Evolutionary conservation across 805 yeast genomes (phyloP), one percentile per base, ranked within the genome.

Genomic region (Pichia phayaonensis): DNA sequence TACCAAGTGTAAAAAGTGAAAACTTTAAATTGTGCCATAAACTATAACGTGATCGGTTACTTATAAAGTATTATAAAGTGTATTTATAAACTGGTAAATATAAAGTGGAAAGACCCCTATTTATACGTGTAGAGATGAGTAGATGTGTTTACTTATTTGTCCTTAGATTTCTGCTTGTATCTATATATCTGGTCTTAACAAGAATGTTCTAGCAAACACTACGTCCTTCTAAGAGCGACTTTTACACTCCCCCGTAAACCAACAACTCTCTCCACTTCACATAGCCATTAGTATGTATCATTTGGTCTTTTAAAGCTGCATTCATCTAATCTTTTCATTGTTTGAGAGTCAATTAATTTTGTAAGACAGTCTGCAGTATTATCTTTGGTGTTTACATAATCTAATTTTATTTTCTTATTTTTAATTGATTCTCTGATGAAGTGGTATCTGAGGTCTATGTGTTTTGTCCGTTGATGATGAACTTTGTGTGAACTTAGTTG

Each of bases 381-480:
- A 11, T 18, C 20, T 22, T 42, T 47, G 1, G 51, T 51, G 26
- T 42, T 42, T 7, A 51, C 44, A 38, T 41, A 34, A 16, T 44
- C n/a, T 10, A 51, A 31, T 27, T 41, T 47, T 8, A 47, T 46
- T 20, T 22, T 11, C 12, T 31, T 42, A 4, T 10, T 7, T 18
- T 41, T 12, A n/a, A 46, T 22, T 10, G 18, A 11, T 11, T 46
- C 38, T 46, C 55, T 53, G 15, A 53, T 34, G 13, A 40, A 50
- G 18, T 53, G 51, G 31, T 50, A 29, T 38, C 44, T 40, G 2
- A 47, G 42, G 29, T 53, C 46, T 21, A 50, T 50, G n/a, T 50
- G 56, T 29, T 50, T 53, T 4, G 54, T 47, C 18, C 42, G 21
- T 43, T 47, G 47, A 43, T 50, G 54, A 21, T 45, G 44, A 24